phyloP scores from a whole-genome alignment of 2,329 filamentous ascomycete species.

The Tricladium varicosporioides region DNA sequence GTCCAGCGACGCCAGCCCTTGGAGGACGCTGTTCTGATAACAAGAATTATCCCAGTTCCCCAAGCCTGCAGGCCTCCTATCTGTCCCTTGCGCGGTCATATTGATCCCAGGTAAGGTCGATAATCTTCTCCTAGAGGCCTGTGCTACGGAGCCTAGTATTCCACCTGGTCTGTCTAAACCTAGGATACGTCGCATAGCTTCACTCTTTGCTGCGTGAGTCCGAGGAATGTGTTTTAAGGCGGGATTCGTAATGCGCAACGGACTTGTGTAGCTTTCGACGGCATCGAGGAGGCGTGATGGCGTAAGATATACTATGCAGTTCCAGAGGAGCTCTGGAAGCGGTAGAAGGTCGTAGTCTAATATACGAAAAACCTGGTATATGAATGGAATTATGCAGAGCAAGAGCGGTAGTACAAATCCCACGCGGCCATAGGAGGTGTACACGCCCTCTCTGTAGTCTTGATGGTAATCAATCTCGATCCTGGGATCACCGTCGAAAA shows the following conservation, averaged over 20 bases:
- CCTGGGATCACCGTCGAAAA: slow-evolving; percentile 30
- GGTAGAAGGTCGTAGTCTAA: slow-evolving; percentile 38
- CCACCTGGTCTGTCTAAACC: slow-evolving; percentile 53
- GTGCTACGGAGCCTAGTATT: slow-evolving; percentile 55
- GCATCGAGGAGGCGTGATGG: slow-evolving; percentile 57
- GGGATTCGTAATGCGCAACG: slow-evolving; percentile 47
- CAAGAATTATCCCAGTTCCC: slow-evolving; percentile 95
- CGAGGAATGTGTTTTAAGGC: slow-evolving; percentile 35
- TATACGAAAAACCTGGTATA: slow-evolving; percentile 30
- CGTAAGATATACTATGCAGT: slow-evolving; percentile 53
- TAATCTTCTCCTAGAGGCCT: slow-evolving; percentile 55
- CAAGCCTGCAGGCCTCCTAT: slow-evolving; percentile 61
- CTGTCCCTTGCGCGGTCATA: slow-evolving; percentile 41
- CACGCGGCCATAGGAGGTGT: slow-evolving; percentile 9
- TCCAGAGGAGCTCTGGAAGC: slow-evolving; percentile 55
- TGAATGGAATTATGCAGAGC: slow-evolving; percentile 25
- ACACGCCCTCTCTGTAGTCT: slow-evolving; percentile 27
- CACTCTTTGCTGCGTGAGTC: slow-evolving; percentile 59
- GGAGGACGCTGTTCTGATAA: slow-evolving; percentile 95
- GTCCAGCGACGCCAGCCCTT: slow-evolving; percentile 74
- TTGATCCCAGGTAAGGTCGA: slow-evolving; percentile 42
- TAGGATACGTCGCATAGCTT: slow-evolving; percentile 61
- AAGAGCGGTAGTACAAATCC: slow-evolving; percentile 24
- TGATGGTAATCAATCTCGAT: slow-evolving; percentile 32
- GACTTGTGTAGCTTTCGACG: slow-evolving; percentile 43